Evolutionary conservation across 345 rosid species (phyloP), one percentile per base, ranked within the genome.

Genomic region (Syzygium aromaticum): DNA sequence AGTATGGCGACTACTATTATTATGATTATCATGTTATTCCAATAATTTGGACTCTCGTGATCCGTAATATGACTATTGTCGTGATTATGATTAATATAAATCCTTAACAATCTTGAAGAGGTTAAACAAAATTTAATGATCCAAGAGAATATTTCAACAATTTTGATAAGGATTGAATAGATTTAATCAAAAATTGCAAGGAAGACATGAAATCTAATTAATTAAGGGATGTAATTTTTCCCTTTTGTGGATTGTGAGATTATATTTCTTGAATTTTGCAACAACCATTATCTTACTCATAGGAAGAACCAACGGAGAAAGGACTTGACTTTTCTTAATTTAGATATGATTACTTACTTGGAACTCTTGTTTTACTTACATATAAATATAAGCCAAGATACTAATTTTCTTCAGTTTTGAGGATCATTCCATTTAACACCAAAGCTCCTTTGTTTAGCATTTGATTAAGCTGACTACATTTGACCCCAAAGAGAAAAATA

Each of bases 1-100:
- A 33, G 38, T 3, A 33, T 33, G 38, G 38, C 38, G 38, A 33
- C 38, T 33, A 33, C 38, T 33, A 33, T 33, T 33, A 33, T 33
- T 33, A 33, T 33, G 38, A 33, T 33, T 33, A 33, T 64, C 5
- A 15, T 15, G 21, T 8, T 16, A 28, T 1, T 64, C 40, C 30
- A 64, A 30, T 3, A 28, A 30, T 64, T 17, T 64, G 7, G 77
- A 28, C 5, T 7, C 11, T 7, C 0, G 7, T 0, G 22, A 64
- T n/a, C n/a, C n/a, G 11, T 30, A 28, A 28, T 64, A 2, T 0
- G 1, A 16, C 40, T 3, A 28, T 64, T 64, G 40, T 0, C 0
- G 5, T 63, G 40, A 14, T 2, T 64, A 8, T 28, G 22, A 4
- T 28, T 30, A 28, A 15, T 0, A 30, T 15, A 28, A 64, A 64